Conservation (phyloP, 192 early-diverging fungal genomes). For the Spizellomyces punctatus region DNA sequence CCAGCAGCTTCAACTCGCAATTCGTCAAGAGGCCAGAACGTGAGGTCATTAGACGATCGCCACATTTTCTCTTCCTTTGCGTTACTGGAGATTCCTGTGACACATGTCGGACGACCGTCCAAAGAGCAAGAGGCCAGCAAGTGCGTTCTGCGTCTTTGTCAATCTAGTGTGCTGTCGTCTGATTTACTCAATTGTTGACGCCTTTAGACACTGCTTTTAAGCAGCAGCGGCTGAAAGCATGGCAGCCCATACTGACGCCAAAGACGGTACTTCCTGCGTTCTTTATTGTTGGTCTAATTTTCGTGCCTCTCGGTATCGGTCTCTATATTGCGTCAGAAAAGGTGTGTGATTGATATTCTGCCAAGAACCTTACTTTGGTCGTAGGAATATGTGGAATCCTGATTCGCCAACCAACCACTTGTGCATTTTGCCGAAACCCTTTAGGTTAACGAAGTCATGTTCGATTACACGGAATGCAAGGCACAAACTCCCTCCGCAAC, state of each 20-base stretch:
- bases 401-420: background rate
- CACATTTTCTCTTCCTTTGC: too few relatives aligned
- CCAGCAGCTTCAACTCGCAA: too few relatives aligned
- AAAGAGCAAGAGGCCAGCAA: slow-evolving; percentile 20
- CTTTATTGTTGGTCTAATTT: slow-evolving; percentile 90
- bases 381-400: slow-evolving; percentile 1
- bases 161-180: background rate
- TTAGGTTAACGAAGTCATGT: slow-evolving; percentile 79
- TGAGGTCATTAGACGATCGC: too few relatives aligned
- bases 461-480: slow-evolving; percentile 93
- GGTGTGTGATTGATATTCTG: slow-evolving; percentile 45
- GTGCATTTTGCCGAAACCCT: too few relatives aligned
- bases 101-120: background rate
- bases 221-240: slow-evolving; percentile 98
- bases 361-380: background rate
- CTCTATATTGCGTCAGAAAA: slow-evolving; percentile 85
- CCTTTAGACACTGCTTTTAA: slow-evolving; percentile 90
- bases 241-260: slow-evolving; percentile 98
- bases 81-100: too few relatives aligned
- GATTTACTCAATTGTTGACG: background rate
- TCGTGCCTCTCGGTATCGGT: slow-evolving; percentile 93
- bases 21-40: too few relatives aligned
- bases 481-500: slow-evolving; percentile 15
- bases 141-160: background rate
- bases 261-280: slow-evolving; percentile 97